Base-by-base conservation (phyloP, 805 yeast genomes). In the Cyberlindnera euphorbiae region DNA sequence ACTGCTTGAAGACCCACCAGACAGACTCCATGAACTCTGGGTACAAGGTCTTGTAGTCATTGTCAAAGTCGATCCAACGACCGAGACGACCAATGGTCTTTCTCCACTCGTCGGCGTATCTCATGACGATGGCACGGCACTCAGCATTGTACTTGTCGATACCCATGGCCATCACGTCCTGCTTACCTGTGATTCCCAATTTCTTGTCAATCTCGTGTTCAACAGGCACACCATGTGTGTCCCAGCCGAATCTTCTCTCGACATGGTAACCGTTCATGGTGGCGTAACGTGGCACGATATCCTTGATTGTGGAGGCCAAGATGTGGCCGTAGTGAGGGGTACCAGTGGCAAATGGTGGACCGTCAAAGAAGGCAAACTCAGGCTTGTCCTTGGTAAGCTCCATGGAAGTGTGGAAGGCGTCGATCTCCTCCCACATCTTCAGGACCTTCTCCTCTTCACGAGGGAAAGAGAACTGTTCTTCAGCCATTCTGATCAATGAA, bases 291-390 rank as follows among this genome's bases (percentile, higher is more conserved):
- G 98, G 98, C 38, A 93, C 90, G 49, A 93, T 86, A 67, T 93
- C 99, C 64, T 90, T 93, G 55, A 89, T 86, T 39, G 99, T 93
- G 26, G 97, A 93, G 3, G 97, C 94, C 62, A 93, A 69, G 56
- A 93, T 82, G 59, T 93, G 99, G 46, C 99, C 99, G 61, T 93
- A 94, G 62, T 93, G 99, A 29, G 99, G 99, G 25, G 97, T 86
- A 56, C 98, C 98, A 2, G 98, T 93, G 39, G 99, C 99, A 64
- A 93, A 93, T 51, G 99, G 99, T 8, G 99, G 99, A 19, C 99
- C 99, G 66, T 93, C 99, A 57, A 84, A 93, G 62, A 93, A 93
- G 26, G 96, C 77, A 62, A 89, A 93, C 41, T 80, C 82, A 24
- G 95, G 93, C 49, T 78, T 76, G 38, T 77, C 97, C 59, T 90